Evolutionary conservation across 305 asterid genomes (phyloP), one percentile per base, ranked within the genome.

Genomic region (Stenogyne calaminthoides): DNA sequence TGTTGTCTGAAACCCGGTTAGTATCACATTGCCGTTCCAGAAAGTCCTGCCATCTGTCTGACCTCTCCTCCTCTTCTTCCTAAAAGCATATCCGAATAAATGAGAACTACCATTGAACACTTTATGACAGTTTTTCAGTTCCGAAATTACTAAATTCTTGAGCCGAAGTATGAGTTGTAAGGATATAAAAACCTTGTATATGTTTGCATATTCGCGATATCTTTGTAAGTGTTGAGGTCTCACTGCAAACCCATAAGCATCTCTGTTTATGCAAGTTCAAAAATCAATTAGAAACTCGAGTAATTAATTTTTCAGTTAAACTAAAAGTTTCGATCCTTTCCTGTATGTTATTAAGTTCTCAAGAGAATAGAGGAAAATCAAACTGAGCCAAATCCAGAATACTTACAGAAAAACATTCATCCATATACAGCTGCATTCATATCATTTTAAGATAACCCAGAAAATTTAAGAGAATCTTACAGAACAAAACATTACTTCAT

Each of bases 61-160:
- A 91, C 72, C 98, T 88, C 84, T 93, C 98, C 84, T 89, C 97
- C 84, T 93, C 98, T 77, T 93, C 98, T 82, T 91, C 98, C 98
- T 93, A 69, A 61, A 79, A 78, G 65, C 72, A 69, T 40, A 69
- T 62, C 63, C 75, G 25, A 74, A 65, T 4, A 69, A 36, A 20
- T 12, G 32, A 67, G 11, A 70, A 56, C 7, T 64, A 19, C 29
- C 58, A 49, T 44, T 11, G 37, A 42, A 52, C 32, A 60, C 52
- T 62, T 29, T 25, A 55, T 55, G 9, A 46, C 11, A 76, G 54
- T 20, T 27, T 34, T 67, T 46, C 49, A 52, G 19, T 59, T 71
- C 20, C 15, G 11, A 65, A 32, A 59, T 22, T 32, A 10, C 15
- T n/a, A 29, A 66, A 20, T 7, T 42, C 14, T 54, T 66, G 34